Evolutionary conservation across 2,329 filamentous ascomycete species (phyloP).

Genomic region (Colletotrichum camelliae): DNA sequence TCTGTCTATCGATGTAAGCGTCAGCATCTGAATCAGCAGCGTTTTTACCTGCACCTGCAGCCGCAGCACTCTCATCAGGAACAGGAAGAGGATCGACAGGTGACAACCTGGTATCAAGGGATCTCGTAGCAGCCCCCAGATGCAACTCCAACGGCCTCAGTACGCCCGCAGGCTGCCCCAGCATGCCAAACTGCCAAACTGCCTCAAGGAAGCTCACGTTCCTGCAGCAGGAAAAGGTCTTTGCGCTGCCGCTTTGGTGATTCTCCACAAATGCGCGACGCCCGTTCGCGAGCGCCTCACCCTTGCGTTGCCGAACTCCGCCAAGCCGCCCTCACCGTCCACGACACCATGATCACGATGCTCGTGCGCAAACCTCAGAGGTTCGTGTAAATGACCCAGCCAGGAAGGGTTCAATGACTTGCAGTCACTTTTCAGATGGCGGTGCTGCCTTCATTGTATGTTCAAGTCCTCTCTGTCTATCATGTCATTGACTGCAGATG

Average conservation of each 20-base stretch:
- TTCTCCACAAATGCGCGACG: conserved; percentile 6
- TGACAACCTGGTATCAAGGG: neutral
- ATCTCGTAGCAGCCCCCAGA: neutral
- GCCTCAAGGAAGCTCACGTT: neutral
- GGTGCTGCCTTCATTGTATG: neutral
- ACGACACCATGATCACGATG: neutral
- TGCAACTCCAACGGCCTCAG: neutral
- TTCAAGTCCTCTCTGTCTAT: neutral
- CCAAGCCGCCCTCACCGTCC: neutral
- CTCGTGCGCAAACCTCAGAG: neutral
- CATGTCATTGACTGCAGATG: neutral
- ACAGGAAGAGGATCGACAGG: neutral
- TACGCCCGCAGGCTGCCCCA: neutral
- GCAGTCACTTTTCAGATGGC: neutral
- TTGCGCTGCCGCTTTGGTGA: conserved; percentile 9
- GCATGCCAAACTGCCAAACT: neutral
- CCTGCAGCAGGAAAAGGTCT: neutral
- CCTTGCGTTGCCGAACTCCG: neutral
- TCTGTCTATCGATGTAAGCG: neutral
- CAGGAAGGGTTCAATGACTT: neutral
- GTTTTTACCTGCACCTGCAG: neutral
- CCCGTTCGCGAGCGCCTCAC: conserved; percentile 12
- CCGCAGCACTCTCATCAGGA: neutral
- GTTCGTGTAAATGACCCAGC: neutral
- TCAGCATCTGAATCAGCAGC: neutral